phyloP scores from a whole-genome alignment of 352 stramenopile species.

The Pythium phragmiticola region DNA sequence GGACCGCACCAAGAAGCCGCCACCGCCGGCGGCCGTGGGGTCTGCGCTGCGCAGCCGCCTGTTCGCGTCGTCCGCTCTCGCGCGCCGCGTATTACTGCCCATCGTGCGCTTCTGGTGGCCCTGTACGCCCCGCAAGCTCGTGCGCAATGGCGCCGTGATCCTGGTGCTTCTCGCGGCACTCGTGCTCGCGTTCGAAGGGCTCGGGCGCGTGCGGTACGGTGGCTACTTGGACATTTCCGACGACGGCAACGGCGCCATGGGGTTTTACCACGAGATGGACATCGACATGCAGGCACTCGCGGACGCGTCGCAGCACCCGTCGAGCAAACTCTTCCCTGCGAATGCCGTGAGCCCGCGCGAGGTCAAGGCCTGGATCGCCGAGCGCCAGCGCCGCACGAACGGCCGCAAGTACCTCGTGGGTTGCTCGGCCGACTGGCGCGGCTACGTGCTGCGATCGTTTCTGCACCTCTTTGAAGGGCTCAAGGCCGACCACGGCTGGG shows the following conservation, averaged over 20 bases:
- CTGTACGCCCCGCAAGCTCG: slow-evolving; percentile 19
- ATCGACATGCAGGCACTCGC: slow-evolving; percentile 59
- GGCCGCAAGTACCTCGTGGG: slow-evolving; percentile 70
- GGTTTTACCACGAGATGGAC: slow-evolving; percentile 84
- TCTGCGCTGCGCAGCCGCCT: slow-evolving; percentile 6
- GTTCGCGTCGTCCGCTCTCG: slow-evolving; percentile 5
- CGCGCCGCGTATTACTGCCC: slow-evolving; percentile 15
- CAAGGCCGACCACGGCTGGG: slow-evolving; percentile 60
- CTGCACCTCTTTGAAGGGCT: slow-evolving; percentile 67
- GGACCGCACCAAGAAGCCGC: slow-evolving; percentile 17
- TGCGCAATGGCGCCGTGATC: slow-evolving; percentile 25
- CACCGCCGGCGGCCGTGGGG: neutral
- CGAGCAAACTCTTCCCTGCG: slow-evolving; percentile 46
- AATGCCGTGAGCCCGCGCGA: slow-evolving; percentile 42
- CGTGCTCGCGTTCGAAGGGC: slow-evolving; percentile 42
- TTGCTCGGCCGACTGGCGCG: slow-evolving; percentile 56
- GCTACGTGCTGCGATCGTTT: slow-evolving; percentile 67
- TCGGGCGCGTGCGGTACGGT: slow-evolving; percentile 50
- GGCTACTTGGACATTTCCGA: slow-evolving; percentile 40
- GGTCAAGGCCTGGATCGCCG: slow-evolving; percentile 57
- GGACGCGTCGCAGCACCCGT: slow-evolving; percentile 31
- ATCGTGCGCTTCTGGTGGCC: slow-evolving; percentile 26
- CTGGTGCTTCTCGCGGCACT: slow-evolving; percentile 28
- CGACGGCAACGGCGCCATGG: slow-evolving; percentile 48
- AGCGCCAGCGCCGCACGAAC: slow-evolving; percentile 65